Percentiles rank a stretch among this genome's conserved stretches.
phyloP scores from a whole-genome alignment of 2,329 filamentous ascomycete species.

The Fusarium newnesense region DNA sequence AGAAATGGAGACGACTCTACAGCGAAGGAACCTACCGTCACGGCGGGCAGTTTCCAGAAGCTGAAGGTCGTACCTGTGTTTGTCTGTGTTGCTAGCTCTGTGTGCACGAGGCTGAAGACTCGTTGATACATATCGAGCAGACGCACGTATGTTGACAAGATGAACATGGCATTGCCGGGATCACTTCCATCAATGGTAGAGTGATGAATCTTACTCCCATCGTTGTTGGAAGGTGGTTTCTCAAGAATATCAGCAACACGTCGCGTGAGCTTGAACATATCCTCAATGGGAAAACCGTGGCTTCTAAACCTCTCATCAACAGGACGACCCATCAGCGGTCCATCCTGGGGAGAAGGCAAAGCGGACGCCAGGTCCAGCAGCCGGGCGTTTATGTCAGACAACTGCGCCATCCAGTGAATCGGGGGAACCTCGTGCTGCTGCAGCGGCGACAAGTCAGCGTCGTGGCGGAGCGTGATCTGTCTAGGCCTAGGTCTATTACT shows the following conservation, averaged over 20 bases:
- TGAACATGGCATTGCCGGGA: slow-evolving; percentile 52
- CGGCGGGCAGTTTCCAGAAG: slow-evolving; percentile 54
- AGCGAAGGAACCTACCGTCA: slow-evolving; percentile 54
- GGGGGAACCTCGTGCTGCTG: slow-evolving; percentile 35
- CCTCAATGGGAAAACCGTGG: slow-evolving; percentile 52
- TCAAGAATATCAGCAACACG: slow-evolving; percentile 51
- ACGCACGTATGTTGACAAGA: slow-evolving; percentile 52
- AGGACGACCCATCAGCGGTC: slow-evolving; percentile 28
- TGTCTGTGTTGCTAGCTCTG: slow-evolving; percentile 45
- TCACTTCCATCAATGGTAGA: slow-evolving; percentile 46
- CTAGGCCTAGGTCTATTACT: slow-evolving; percentile 40
- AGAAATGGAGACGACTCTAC: slow-evolving; percentile 53
- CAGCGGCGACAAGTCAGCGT: slow-evolving; percentile 30
- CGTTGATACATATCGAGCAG: slow-evolving; percentile 55
- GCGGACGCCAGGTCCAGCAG: slow-evolving; percentile 52
- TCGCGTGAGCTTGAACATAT: slow-evolving; percentile 54
- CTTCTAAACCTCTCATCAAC: slow-evolving; percentile 38
- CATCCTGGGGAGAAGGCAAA: slow-evolving; percentile 45
- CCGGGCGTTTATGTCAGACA: slow-evolving; percentile 52
- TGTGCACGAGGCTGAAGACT: slow-evolving; percentile 51
- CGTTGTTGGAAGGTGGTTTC: slow-evolving; percentile 29
- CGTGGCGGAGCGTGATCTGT: slow-evolving; percentile 48
- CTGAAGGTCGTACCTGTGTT: slow-evolving; percentile 45
- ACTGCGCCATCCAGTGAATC: slow-evolving; percentile 53
- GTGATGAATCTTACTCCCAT: slow-evolving; percentile 8